Conservation (phyloP, 2,329 filamentous ascomycete species). For the Xylaria sp. region DNA sequence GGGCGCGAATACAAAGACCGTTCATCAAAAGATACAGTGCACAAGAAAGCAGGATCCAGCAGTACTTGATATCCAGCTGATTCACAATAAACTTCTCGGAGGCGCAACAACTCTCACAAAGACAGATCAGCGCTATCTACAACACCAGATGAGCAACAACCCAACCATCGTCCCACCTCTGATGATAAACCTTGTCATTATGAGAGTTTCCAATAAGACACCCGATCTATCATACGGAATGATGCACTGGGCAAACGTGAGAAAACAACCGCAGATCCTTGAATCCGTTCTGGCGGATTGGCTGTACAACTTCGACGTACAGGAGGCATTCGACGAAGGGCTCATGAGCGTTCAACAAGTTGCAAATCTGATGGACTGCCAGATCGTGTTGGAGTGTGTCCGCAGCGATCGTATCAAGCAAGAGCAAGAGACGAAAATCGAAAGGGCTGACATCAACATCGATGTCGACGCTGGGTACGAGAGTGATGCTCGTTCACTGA, state of each 20-base stretch:
- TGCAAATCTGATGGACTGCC: constrained; percentile 38
- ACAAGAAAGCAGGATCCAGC: not conserved
- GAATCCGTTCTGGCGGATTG: constrained; percentile 3
- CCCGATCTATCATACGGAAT: constrained; percentile 27
- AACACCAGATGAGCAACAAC: constrained; percentile 12
- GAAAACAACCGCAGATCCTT: constrained; percentile 9
- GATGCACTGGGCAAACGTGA: constrained; percentile 21
- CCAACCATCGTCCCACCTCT: constrained; percentile 4
- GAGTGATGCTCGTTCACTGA: constrained; percentile 14
- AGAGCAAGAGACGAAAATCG: not conserved
- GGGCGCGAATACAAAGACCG: not conserved
- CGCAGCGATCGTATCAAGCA: not conserved
- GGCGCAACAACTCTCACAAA: constrained; percentile 30
- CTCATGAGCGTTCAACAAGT: constrained; percentile 34
- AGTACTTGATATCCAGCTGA: not conserved
- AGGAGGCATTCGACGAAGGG: constrained; percentile 15
- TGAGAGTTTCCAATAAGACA: constrained; percentile 26
- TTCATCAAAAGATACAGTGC: not conserved
- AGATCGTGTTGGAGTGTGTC: constrained; percentile 10
- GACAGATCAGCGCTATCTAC: constrained; percentile 29
- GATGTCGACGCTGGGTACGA: not conserved
- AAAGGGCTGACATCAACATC: not conserved
- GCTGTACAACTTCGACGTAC: constrained; percentile 22
- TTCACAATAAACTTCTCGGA: constrained; percentile 21
- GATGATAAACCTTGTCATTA: constrained; percentile 28